Percentiles rank a stretch among this genome's conserved stretches.
phyloP scores from a whole-genome alignment of 2,329 filamentous ascomycete genomes.

The Grosmannia huntii region DNA sequence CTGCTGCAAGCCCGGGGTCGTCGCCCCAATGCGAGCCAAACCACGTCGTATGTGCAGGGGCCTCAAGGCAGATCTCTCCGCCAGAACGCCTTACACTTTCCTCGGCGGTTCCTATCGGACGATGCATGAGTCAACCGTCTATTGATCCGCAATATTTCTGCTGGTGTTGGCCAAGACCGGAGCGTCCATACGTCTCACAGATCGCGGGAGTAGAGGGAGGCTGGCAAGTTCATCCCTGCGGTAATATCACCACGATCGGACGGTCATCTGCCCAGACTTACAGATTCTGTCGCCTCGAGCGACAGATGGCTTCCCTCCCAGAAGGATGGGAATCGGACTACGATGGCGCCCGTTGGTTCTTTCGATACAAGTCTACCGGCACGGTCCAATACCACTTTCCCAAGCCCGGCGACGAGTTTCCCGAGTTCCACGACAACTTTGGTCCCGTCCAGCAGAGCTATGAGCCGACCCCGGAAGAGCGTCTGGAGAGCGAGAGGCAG shows the following conservation, averaged over 20 bases:
- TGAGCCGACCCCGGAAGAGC: constrained; percentile 37
- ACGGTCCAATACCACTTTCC: constrained; percentile 44
- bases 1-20: too few species aligned
- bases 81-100: neutral
- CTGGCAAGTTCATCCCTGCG: neutral
- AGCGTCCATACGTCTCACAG: neutral
- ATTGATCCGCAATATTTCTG: neutral
- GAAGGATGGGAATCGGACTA: constrained; percentile 46
- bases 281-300: neutral
- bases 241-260: neutral
- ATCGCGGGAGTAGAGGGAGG: neutral
- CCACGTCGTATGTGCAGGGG: neutral
- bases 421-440: constrained; percentile 30
- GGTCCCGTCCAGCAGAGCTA: constrained; percentile 17
- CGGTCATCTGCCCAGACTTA: neutral
- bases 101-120: neutral
- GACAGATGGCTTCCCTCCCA: constrained; percentile 30
- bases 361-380: constrained; percentile 40
- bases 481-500: constrained; percentile 38
- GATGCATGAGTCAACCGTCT: neutral
- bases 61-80: neutral
- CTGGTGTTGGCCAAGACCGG: neutral
- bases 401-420: constrained; percentile 43
- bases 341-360: constrained; percentile 45
- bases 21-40: neutral